Percentiles rank a stretch among this genome's conserved stretches.
Conservation (phyloP, 345 rosid genomes). For the Citrus sp. region DNA sequence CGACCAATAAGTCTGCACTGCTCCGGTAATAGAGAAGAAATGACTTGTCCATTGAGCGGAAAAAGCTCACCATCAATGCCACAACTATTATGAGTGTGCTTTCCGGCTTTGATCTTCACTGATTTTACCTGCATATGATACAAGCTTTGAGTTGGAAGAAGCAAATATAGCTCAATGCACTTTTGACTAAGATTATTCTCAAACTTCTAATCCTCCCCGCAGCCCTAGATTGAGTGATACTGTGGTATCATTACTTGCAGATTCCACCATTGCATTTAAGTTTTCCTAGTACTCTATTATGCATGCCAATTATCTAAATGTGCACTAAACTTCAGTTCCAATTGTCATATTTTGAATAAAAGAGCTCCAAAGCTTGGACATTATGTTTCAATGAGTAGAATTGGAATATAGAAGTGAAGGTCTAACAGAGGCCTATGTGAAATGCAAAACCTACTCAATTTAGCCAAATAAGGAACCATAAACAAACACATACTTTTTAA, state of each 20-base stretch:
- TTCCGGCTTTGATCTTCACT: constrained; percentile 79
- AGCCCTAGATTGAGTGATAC: background rate
- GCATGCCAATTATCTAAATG: background rate
- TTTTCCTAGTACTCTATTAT: background rate
- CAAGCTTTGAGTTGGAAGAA: constrained; percentile 10
- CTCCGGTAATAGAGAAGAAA: constrained; percentile 81
- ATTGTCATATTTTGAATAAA: background rate
- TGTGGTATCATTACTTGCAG: background rate
- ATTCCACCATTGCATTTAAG: background rate
- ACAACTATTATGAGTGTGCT: constrained; percentile 75
- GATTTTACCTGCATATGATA: constrained; percentile 68
- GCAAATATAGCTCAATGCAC: background rate
- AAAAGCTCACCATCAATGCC: constrained; percentile 96
- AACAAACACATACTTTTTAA: background rate
- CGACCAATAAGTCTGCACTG: constrained; percentile 94
- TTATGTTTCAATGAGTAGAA: background rate
- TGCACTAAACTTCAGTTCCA: background rate
- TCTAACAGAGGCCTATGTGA: background rate
- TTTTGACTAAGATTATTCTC: background rate
- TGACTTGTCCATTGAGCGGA: constrained; percentile 76
- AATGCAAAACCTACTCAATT: background rate
- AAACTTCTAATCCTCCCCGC: background rate
- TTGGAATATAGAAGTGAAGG: background rate
- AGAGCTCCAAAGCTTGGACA: background rate
- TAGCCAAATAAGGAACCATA: background rate